Percentiles rank a stretch among this genome's conserved stretches.
Conservation (phyloP, 345 rosid species). For the Mercurialis annua region DNA sequence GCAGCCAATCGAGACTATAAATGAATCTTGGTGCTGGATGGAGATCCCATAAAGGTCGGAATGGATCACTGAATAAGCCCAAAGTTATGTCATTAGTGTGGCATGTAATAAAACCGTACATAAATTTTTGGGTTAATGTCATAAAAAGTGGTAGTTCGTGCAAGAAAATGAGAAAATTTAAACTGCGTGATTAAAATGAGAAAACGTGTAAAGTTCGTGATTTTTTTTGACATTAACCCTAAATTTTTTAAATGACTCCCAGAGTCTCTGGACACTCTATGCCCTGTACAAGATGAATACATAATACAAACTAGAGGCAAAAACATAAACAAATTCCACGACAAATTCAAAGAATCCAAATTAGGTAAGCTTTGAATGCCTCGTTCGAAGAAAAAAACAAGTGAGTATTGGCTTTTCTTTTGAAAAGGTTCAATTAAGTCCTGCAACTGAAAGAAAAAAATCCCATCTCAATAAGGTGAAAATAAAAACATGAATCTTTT, state of each 20-base stretch:
- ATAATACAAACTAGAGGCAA: not conserved
- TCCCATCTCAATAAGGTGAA: not conserved
- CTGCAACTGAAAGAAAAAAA: not conserved
- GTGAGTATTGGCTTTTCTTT: not conserved
- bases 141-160: no score
- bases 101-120: not conserved
- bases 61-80: constrained; percentile 68
- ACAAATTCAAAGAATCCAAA: not conserved
- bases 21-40: constrained; percentile 63
- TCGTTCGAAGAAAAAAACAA: not conserved
- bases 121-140: no score
- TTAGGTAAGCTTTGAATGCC: not conserved
- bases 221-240: no score
- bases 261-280: not conserved
- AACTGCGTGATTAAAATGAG: no score
- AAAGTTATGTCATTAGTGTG: not conserved
- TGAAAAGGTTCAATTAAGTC: not conserved
- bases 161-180: no score
- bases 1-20: constrained; percentile 71
- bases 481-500: constrained; percentile 1
- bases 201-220: no score
- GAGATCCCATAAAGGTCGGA: constrained; percentile 75
- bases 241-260: not conserved
- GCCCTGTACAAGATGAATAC: not conserved
- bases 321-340: not conserved